phyloP scores from a whole-genome alignment of 441 rosid genomes.

The Kokia cookei region DNA sequence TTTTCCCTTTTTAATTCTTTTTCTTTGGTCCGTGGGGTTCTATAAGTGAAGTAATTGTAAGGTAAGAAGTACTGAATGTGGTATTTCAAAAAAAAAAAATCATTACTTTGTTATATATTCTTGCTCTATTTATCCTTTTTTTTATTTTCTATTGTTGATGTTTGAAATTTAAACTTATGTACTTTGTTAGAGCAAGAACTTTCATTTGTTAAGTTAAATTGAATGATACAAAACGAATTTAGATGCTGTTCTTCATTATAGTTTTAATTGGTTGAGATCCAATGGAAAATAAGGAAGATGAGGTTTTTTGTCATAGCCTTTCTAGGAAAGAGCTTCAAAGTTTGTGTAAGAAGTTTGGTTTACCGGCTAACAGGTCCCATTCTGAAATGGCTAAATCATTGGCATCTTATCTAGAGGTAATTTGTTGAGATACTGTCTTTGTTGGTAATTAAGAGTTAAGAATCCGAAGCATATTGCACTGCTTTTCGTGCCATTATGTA shows the following conservation, averaged over 20 bases:
- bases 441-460: neutral
- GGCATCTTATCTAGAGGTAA: conserved; percentile 47
- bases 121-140: neutral
- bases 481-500: neutral
- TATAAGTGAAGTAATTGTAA: neutral
- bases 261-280: conserved; percentile 15
- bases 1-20: neutral
- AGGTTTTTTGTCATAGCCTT: conserved; percentile 34
- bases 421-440: neutral
- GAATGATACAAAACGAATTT: neutral
- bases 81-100: neutral
- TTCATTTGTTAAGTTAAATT: neutral
- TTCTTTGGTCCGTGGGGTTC: neutral
- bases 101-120: neutral
- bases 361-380: conserved; percentile 66
- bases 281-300: conserved; percentile 49
- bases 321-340: conserved; percentile 75
- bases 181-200: neutral
- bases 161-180: neutral
- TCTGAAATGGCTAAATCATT: conserved; percentile 60
- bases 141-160: neutral
- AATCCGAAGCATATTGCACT: neutral
- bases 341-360: conserved; percentile 57
- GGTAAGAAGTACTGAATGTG: neutral
- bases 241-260: neutral